A percentile compares a stretch with the other conserved stretches of the same genome.
Evolutionary conservation across 2,329 filamentous ascomycete genomes (phyloP).

Genomic region (Pleomassaria siparia): DNA sequence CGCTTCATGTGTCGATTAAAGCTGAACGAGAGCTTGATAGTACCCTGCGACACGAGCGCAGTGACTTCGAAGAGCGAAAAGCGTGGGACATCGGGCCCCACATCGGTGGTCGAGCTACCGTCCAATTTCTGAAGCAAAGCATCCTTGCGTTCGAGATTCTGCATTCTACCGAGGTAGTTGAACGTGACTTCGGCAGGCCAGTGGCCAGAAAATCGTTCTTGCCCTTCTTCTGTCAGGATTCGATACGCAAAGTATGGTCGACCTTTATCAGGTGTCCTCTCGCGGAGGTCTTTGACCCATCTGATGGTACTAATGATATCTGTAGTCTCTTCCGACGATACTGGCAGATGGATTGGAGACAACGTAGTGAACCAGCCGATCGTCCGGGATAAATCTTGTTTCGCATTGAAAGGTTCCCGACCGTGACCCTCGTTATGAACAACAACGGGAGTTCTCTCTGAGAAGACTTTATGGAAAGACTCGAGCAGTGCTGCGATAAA

Average conservation of each 20-base stretch:
- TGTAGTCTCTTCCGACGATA: conserved; percentile 24
- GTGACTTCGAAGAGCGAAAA: conserved; percentile 36
- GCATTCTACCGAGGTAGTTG: conserved; percentile 36
- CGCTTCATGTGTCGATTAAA: conserved; percentile 36
- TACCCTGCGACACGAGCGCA: conserved; percentile 30
- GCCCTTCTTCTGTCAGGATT: conserved; percentile 26
- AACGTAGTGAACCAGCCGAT: conserved; percentile 55
- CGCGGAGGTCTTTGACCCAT: conserved; percentile 37
- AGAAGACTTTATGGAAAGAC: conserved; percentile 49
- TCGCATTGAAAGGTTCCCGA: conserved; percentile 48
- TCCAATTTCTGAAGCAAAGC: conserved; percentile 25
- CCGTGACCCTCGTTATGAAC: conserved; percentile 55
- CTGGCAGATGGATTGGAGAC: conserved; percentile 29
- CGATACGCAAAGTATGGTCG: conserved; percentile 35
- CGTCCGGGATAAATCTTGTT: conserved; percentile 52
- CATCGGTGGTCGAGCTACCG: conserved; percentile 23
- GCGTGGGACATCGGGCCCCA: conserved; percentile 29
- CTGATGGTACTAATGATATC: conserved; percentile 34
- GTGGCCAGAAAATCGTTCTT: conserved; percentile 28
- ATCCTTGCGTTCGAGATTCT: conserved; percentile 34
- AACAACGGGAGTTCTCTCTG: conserved; percentile 42
- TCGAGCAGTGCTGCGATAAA: conserved; percentile 40
- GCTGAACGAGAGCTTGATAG: conserved; percentile 34
- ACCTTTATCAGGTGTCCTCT: conserved; percentile 34
- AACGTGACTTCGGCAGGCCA: conserved; percentile 39